These are phyloP conservation scores for Fusarium austroafricanum DNA, from an alignment of 2,329 filamentous ascomycete genomes.

Conservation along the genomic window DNA sequence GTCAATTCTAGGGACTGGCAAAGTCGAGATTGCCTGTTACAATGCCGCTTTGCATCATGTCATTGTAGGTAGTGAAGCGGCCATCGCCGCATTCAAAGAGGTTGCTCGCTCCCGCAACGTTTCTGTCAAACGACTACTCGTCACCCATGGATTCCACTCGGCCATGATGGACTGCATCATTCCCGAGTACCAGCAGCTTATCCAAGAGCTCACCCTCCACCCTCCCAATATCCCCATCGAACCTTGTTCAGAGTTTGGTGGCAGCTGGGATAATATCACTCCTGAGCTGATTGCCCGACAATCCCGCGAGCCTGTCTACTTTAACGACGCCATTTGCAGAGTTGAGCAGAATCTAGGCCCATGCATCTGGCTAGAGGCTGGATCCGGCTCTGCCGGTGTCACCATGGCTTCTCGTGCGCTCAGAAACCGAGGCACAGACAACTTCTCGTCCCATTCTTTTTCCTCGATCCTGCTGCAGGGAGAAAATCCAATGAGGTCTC, in stretches of 20 bases:
- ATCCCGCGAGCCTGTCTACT: neutral
- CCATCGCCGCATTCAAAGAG: neutral
- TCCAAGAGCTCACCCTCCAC: neutral
- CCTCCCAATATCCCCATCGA: neutral
- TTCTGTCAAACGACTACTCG: neutral
- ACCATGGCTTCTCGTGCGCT: neutral
- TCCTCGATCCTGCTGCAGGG: neutral
- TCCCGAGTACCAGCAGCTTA: neutral
- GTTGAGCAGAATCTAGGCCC: neutral
- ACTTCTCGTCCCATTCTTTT: neutral
- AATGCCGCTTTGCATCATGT: neutral
- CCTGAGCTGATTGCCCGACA: neutral
- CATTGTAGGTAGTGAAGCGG: neutral
- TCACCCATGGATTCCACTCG: neutral
- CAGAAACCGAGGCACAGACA: neutral
- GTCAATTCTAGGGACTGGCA: neutral
- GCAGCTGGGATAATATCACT: neutral
- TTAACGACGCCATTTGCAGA: neutral
- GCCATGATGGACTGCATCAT: neutral
- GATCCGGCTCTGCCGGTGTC: neutral
- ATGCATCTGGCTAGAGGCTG: neutral
- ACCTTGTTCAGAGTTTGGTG: neutral
- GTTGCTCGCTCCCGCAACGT: neutral
- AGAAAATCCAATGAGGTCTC: neutral
- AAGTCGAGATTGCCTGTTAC: neutral